Conservation (phyloP, 2,329 filamentous ascomycete species). For the Verticillium zaregamsianum region DNA sequence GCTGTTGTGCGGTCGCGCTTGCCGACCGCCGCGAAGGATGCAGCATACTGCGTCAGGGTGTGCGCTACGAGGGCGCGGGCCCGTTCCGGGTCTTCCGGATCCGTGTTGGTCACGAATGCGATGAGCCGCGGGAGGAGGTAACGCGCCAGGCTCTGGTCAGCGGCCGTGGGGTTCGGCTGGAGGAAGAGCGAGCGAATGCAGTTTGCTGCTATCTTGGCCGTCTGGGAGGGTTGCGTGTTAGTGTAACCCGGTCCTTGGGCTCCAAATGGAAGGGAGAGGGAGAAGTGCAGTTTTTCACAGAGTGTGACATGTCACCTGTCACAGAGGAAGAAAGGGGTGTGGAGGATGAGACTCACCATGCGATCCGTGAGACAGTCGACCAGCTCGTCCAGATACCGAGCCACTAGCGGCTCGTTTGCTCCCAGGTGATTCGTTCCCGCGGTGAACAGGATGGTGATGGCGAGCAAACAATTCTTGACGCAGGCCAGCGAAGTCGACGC, state of each 20-base stretch:
- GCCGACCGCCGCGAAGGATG: not conserved
- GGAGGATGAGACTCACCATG: conserved; percentile 54
- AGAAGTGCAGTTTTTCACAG: not conserved
- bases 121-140: conserved; percentile 73
- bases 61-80: conserved; percentile 68
- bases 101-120: conserved; percentile 65
- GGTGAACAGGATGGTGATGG: conserved; percentile 84
- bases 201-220: conserved; percentile 83
- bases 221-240: conserved; percentile 37
- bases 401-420: conserved; percentile 69
- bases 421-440: conserved; percentile 70
- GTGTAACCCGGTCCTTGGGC: not conserved
- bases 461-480: conserved; percentile 89
- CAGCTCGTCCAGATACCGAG: conserved; percentile 73
- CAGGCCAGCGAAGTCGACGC: conserved; percentile 72
- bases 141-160: conserved; percentile 70
- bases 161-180: conserved; percentile 53
- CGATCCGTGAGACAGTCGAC: conserved; percentile 78
- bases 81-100: conserved; percentile 73
- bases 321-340: not conserved
- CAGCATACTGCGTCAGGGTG: conserved; percentile 65
- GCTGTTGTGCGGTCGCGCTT: conserved; percentile 42
- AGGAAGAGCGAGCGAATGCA: conserved; percentile 84
- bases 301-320: not conserved
- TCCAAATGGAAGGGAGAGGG: not conserved